These are phyloP conservation scores for Xerocomellus dryophilus DNA, from an alignment of 768 basidiomycete species.

Conservation along the genomic window DNA sequence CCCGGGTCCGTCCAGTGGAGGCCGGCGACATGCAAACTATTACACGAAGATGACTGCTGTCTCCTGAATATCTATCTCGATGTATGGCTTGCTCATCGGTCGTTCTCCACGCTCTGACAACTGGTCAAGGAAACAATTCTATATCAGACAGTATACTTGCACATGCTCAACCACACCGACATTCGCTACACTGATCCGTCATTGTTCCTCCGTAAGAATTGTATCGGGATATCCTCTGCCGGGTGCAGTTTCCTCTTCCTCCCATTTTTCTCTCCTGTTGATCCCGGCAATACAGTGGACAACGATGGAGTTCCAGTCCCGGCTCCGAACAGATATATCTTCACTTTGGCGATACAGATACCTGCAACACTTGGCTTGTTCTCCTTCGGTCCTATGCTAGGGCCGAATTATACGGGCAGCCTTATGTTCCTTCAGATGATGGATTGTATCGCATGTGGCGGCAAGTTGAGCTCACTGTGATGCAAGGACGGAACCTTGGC, in stretches of 20 bases:
- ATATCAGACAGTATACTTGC: conserved; percentile 70
- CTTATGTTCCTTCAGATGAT: conserved; percentile 53
- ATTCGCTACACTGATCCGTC: conserved; percentile 75
- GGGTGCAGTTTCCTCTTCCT: conserved; percentile 40
- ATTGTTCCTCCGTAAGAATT: conserved; percentile 72
- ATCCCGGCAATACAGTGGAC: conserved; percentile 41
- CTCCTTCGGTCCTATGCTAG: conserved; percentile 78
- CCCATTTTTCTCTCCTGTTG: conserved; percentile 3
- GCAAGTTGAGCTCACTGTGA: conserved; percentile 68
- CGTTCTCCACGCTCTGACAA: conserved; percentile 6
- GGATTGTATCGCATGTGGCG: conserved; percentile 89
- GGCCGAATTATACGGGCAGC: conserved; percentile 73
- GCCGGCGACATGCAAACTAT: conserved; percentile 65
- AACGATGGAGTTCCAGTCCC: conserved; percentile 53
- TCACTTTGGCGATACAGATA: conserved; percentile 62
- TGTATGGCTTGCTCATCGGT: conserved; percentile 39
- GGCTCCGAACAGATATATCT: conserved; percentile 70
- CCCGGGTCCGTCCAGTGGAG: conserved; percentile 65
- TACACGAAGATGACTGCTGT: conserved; percentile 65
- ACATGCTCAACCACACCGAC: conserved; percentile 74
- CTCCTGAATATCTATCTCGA: conserved; percentile 73
- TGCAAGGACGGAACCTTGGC: conserved; percentile 74
- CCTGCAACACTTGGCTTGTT: conserved; percentile 71
- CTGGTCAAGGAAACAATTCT: conserved; percentile 60
- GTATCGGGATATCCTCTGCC: conserved; percentile 65